Base-by-base conservation (phyloP, 1,284 basidiomycete genomes). In the Tilletia indica region DNA sequence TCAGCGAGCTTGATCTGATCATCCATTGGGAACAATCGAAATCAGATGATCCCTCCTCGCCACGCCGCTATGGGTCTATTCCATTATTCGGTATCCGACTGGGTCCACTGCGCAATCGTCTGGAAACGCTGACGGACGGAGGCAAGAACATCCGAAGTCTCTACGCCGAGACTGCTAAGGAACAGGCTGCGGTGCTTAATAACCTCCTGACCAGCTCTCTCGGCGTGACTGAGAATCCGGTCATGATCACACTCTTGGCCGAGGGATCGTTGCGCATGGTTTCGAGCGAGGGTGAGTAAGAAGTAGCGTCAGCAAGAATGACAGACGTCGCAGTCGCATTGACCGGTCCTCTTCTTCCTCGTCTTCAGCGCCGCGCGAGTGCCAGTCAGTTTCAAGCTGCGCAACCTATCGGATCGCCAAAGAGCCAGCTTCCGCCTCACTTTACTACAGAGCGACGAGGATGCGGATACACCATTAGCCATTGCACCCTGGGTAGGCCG, bases 111-210 rank as follows among this genome's bases (percentile, higher is more conserved):
- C 71, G 71, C 8, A 75, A 75, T 34, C 58, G 38, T 3, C 67
- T 79, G 19, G 72, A 71, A 0, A 34, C 68, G 3, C 64, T 75
- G 19, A 39, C 39, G 0, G 58, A 38, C 4, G 66, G 45, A 4
- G 58, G 61, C 3, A 36, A 64, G 31, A 66, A 68, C 16, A 63
- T 75, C 3, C 63, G 79, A 3, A 78, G 75, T 68, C 70, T 83
- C 66, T 83, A 82, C 73, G 78, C 73, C 16, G 71, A 80, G 69
- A 80, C 81, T 42, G 69, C 72, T 0, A 68, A 70, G 39, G 77
- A 80, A 36, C 61, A 70, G 48, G 70, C 72, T 11, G 71, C 67
- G 11, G 34, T 81, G 25, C 69, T 78, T n/a, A 25, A 49, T 2
- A 74, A 74, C 39, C 56, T 83, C 2, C 48, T 71, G 1, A 21